Evolutionary conservation across 1,139 yeast genomes (phyloP).

Genomic region (Dujonia santamariae): DNA sequence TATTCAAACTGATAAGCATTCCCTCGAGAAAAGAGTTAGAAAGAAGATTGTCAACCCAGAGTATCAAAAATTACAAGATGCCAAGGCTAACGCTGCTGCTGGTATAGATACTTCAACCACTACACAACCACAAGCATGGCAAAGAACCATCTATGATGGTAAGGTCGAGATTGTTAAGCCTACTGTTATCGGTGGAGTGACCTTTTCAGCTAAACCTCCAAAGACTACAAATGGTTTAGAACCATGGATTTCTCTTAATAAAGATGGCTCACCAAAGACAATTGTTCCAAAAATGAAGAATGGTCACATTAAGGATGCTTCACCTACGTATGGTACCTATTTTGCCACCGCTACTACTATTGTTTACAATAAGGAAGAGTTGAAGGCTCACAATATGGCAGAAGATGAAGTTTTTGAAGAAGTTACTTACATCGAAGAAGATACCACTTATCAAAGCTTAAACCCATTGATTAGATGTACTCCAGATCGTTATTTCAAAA

Average conservation of each 20-base stretch:
- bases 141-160: constrained; percentile 61
- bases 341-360: constrained; percentile 67
- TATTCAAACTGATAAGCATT: constrained; percentile 5
- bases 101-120: constrained; percentile 12
- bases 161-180: constrained; percentile 70
- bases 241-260: constrained; percentile 79
- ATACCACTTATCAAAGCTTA: constrained; percentile 61
- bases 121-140: constrained; percentile 59
- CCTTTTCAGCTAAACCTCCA: constrained; percentile 74
- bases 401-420: constrained; percentile 57
- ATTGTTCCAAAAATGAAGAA: constrained; percentile 70
- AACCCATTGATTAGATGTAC: constrained; percentile 84
- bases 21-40: constrained; percentile 28
- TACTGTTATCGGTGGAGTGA: constrained; percentile 76
- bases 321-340: constrained; percentile 74
- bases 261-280: constrained; percentile 79
- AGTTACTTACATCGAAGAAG: constrained; percentile 57
- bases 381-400: constrained; percentile 69
- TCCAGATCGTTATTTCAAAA: constrained; percentile 67
- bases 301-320: constrained; percentile 62
- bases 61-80: constrained; percentile 31
- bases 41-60: constrained; percentile 42
- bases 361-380: constrained; percentile 53
- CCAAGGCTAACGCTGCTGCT: constrained; percentile 13
- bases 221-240: constrained; percentile 62